Conservation (phyloP, 2,329 filamentous ascomycete species). For the Scedosporium dehoogii region DNA sequence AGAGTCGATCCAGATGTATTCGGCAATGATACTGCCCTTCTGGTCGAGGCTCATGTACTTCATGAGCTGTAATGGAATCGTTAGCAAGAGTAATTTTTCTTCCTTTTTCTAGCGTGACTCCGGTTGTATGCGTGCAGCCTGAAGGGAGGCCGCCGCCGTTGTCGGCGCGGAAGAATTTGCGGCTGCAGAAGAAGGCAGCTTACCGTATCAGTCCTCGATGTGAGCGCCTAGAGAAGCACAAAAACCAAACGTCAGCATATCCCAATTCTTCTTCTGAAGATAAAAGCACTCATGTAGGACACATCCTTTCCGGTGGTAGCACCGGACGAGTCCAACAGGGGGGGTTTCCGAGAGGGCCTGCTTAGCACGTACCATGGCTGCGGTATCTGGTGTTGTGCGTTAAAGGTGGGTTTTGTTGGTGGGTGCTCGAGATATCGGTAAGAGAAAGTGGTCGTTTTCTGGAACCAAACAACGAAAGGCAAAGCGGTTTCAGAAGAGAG, state of each 20-base stretch:
- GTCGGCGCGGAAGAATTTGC: background rate
- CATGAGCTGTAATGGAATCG: conserved; percentile 51
- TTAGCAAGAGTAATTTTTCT: background rate
- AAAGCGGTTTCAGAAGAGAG: conserved; percentile 1
- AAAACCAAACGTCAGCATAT: background rate
- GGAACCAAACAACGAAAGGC: background rate
- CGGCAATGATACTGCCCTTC: conserved; percentile 79
- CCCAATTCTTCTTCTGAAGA: background rate
- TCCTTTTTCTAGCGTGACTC: background rate
- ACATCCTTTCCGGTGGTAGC: background rate
- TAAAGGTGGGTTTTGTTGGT: background rate
- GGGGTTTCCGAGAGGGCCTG: background rate
- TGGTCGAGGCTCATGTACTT: conserved; percentile 91
- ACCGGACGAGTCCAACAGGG: background rate
- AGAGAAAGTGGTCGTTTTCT: background rate
- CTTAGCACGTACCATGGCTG: conserved; percentile 7
- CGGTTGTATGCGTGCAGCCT: background rate
- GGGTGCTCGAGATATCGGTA: background rate
- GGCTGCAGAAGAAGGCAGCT: background rate
- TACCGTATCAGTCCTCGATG: conserved; percentile 6
- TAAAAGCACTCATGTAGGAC: background rate
- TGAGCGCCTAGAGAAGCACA: background rate
- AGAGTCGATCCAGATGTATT: conserved; percentile 95
- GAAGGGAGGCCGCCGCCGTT: background rate
- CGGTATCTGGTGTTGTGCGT: conserved; percentile 6